These are phyloP conservation scores for Hypoxylon subgilvum DNA, from an alignment of 495 filamentous ascomycete species.

Conservation along the genomic window DNA sequence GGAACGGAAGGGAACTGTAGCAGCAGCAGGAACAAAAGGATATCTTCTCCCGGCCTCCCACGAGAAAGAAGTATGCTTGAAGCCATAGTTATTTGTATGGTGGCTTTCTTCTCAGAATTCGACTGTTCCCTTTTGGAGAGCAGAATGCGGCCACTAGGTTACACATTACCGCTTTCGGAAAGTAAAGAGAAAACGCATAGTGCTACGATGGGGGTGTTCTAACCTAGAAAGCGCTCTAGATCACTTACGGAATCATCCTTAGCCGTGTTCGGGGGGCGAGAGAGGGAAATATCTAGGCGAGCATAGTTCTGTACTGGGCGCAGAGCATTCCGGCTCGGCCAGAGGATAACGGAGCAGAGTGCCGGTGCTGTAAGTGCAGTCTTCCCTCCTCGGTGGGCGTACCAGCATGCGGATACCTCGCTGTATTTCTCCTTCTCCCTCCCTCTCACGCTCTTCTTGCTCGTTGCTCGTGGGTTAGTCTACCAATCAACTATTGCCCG, in stretches of 20 bases:
- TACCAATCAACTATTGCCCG: slow-evolving; percentile 14
- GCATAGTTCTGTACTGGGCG: slow-evolving; percentile 21
- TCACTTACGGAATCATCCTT: slow-evolving; percentile 32
- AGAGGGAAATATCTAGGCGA: slow-evolving; percentile 11
- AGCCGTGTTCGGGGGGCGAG: slow-evolving; percentile 40
- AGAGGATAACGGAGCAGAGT: slow-evolving; percentile 5
- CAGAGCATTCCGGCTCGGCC: slow-evolving; percentile 36
- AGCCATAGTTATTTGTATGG: slow-evolving; percentile 43
- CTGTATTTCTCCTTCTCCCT: neutral
- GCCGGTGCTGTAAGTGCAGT: slow-evolving; percentile 2
- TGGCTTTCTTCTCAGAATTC: slow-evolving; percentile 36
- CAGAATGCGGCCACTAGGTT: slow-evolving; percentile 28
- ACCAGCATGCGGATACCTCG: neutral
- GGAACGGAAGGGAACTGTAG: slow-evolving; percentile 6
- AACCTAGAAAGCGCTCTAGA: slow-evolving; percentile 19
- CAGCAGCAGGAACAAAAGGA: slow-evolving; percentile 34
- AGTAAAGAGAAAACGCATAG: slow-evolving; percentile 25
- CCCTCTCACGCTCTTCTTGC: too few species aligned
- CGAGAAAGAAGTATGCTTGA: slow-evolving; percentile 34
- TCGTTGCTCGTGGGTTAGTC: slow-evolving; percentile 10
- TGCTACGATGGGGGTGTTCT: slow-evolving; percentile 16
- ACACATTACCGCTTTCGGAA: slow-evolving; percentile 43
- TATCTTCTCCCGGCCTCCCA: slow-evolving; percentile 16
- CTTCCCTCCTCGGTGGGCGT: too few species aligned
- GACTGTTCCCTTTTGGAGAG: too few species aligned